These are phyloP conservation scores for Gossypium schwendimanii DNA, from an alignment of 441 rosid genomes.

Conservation along the genomic window DNA sequence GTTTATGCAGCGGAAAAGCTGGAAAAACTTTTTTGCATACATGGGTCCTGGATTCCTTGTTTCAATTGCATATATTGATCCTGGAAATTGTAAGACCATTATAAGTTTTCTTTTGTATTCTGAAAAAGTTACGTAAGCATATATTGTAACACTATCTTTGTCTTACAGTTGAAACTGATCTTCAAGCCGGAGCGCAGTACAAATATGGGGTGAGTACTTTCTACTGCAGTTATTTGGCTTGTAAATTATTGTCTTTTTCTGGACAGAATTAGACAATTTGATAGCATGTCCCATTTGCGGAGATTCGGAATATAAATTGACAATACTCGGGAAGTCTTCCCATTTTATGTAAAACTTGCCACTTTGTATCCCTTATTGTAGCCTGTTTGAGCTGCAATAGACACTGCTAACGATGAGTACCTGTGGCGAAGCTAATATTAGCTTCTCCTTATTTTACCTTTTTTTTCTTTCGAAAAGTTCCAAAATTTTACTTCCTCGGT, in stretches of 20 bases:
- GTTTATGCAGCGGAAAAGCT: conserved; percentile 61
- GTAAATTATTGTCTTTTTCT: not conserved
- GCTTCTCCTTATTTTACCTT: not conserved
- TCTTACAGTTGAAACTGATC: conserved; percentile 84
- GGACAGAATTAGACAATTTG: not conserved
- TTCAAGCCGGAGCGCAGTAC: conserved; percentile 85
- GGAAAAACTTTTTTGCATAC: conserved; percentile 88
- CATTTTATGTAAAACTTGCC: not conserved
- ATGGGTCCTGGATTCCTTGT: conserved; percentile 95
- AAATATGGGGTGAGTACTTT: conserved; percentile 58
- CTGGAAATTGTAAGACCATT: conserved; percentile 76
- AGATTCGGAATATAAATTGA: not conserved
- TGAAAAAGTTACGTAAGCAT: not conserved
- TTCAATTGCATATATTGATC: conserved; percentile 94
- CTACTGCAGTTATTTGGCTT: not conserved
- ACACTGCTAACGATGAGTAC: not conserved
- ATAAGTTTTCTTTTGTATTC: conserved; percentile 2
- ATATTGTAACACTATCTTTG: conserved; percentile 8
- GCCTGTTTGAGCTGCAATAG: not conserved
- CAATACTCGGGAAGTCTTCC: not conserved
- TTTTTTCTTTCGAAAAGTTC: not conserved
- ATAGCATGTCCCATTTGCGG: not conserved
- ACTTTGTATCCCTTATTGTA: not conserved
- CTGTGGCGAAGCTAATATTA: not conserved
- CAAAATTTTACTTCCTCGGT: not conserved